A percentile compares a stretch with the other conserved stretches of the same genome.
phyloP scores from a whole-genome alignment of 768 basidiomycete species.

The Hericium coralloides region DNA sequence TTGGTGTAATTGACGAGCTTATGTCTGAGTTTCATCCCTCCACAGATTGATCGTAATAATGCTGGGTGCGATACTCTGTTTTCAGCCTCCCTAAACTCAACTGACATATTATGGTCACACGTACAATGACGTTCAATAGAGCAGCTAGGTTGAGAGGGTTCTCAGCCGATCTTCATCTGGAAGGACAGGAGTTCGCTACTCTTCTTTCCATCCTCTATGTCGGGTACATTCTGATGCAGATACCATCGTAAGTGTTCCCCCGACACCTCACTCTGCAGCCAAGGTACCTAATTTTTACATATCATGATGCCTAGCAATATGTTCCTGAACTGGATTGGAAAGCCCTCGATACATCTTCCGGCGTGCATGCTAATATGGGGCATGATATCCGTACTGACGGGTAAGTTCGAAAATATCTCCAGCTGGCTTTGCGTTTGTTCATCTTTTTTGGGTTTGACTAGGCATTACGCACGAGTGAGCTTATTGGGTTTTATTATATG shows the following conservation, averaged over 20 bases:
- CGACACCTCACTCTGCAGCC: neutral
- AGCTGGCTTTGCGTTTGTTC: no score
- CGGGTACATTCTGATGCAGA: constrained; percentile 73
- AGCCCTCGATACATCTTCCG: constrained; percentile 62
- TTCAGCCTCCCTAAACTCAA: no score
- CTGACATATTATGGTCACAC: no score
- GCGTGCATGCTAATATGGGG: constrained; percentile 69
- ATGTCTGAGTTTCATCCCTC: neutral
- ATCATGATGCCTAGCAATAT: constrained; percentile 44
- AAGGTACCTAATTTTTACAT: neutral
- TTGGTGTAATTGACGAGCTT: neutral
- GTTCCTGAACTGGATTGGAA: constrained; percentile 57
- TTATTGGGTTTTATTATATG: neutral
- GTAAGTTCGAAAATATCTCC: constrained; percentile 13
- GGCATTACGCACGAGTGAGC: neutral
- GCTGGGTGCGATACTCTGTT: neutral
- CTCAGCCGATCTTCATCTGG: constrained; percentile 55
- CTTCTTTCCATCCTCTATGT: constrained; percentile 60
- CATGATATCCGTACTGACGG: constrained; percentile 33
- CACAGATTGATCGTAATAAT: neutral
- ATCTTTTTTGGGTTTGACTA: neutral
- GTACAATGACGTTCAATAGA: constrained; percentile 22
- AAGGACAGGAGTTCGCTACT: constrained; percentile 55
- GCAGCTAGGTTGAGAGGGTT: constrained; percentile 67
- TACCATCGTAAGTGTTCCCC: constrained; percentile 49